Evolutionary conservation across 495 filamentous ascomycete species (phyloP).

Genomic region (Penicillium antarcticum): DNA sequence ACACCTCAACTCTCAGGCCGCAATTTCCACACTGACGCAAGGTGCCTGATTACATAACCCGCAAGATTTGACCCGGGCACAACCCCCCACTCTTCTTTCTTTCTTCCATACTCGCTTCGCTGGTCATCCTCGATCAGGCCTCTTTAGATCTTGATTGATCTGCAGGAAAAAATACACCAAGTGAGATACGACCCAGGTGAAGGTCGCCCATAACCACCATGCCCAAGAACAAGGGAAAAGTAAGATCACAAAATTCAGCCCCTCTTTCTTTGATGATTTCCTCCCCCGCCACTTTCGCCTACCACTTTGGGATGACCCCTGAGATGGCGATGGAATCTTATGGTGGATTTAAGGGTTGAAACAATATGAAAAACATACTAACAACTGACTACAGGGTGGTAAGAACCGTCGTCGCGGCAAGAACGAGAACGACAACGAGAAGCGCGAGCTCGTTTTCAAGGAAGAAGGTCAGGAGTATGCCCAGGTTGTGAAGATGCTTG

Average conservation of each 20-base stretch:
- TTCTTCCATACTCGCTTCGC: constrained; percentile 11
- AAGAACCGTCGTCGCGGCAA: constrained; percentile 98
- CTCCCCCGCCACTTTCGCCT: constrained; percentile 16
- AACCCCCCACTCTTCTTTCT: constrained; percentile 16
- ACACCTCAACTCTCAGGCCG: background rate
- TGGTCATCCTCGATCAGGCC: constrained; percentile 4
- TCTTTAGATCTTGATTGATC: constrained; percentile 12
- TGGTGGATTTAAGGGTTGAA: background rate
- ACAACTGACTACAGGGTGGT: constrained; percentile 68
- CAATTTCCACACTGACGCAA: constrained; percentile 8
- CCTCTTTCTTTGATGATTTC: constrained; percentile 26
- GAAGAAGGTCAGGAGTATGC: constrained; percentile 99
- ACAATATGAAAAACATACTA: constrained; percentile 12
- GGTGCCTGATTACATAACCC: constrained; percentile 34
- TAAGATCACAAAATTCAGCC: constrained; percentile 46
- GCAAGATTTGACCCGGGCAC: constrained; percentile 23
- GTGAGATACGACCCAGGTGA: constrained; percentile 25
- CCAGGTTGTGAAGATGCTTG: constrained; percentile 97
- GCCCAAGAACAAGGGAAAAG: constrained; percentile 99
- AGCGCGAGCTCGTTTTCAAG: constrained; percentile 98
- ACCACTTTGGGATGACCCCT: constrained; percentile 6
- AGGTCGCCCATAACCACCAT: constrained; percentile 51
- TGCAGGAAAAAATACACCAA: constrained; percentile 1
- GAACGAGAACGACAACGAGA: constrained; percentile 99
- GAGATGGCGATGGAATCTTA: background rate